Conservation (phyloP, 2,329 filamentous ascomycete genomes). For the Cladosporium sp. region DNA sequence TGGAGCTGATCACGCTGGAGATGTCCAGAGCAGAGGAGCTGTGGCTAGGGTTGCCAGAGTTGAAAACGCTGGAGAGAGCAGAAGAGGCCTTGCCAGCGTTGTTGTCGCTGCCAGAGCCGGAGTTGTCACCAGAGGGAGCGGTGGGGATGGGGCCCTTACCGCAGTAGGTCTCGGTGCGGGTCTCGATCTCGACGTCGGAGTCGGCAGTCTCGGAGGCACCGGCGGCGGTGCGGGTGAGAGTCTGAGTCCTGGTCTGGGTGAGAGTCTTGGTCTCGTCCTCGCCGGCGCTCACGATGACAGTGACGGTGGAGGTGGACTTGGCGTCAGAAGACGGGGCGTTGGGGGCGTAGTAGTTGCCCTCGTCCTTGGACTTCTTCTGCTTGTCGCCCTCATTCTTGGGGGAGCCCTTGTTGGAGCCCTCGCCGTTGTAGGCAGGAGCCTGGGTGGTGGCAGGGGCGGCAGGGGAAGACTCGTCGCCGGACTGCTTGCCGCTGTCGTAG, state of each 20-base stretch:
- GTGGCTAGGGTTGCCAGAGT: not conserved
- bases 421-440: not conserved
- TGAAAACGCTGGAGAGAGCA: conserved; percentile 1
- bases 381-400: not conserved
- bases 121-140: not conserved
- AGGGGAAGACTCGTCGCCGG: not conserved
- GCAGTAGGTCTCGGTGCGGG: conserved; percentile 11
- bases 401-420: conserved; percentile 1
- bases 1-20: conserved; percentile 3
- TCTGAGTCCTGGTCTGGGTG: conserved; percentile 6
- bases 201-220: not conserved
- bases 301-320: conserved; percentile 10
- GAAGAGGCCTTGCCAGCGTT: not conserved
- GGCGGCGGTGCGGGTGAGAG: not conserved
- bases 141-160: conserved; percentile 11
- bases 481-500: not conserved
- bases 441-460: not conserved
- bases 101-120: not conserved
- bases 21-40: conserved; percentile 1
- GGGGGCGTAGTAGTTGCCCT: conserved; percentile 11
- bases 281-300: conserved; percentile 11
- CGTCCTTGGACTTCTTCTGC: not conserved
- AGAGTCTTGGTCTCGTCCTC: conserved; percentile 4
- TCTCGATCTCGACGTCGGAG: conserved; percentile 8
- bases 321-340: conserved; percentile 3